Conservation (phyloP, 1,284 basidiomycete genomes). For the Hymenochaete sp. region DNA sequence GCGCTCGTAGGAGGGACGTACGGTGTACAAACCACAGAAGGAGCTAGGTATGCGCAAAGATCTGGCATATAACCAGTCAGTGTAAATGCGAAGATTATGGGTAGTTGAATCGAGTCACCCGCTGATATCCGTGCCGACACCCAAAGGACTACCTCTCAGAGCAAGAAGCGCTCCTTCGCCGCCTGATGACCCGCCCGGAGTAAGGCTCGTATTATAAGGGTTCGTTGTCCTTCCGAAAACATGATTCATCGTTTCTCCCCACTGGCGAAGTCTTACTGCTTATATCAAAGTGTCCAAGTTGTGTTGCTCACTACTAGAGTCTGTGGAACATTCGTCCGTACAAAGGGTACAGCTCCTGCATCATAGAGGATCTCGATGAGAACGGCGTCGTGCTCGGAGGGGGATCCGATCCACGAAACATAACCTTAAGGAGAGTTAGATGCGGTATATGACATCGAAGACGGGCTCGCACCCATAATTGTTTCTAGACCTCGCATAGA, state of each 20-base stretch:
- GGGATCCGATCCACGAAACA: conserved; percentile 34
- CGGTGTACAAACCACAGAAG: conserved; percentile 43
- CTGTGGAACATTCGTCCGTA: conserved; percentile 42
- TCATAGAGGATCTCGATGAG: conserved; percentile 35
- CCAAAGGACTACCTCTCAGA: conserved; percentile 54
- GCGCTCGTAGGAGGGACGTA: conserved; percentile 48
- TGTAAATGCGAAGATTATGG: conserved; percentile 1
- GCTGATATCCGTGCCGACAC: conserved; percentile 67
- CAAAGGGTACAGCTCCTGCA: conserved; percentile 39
- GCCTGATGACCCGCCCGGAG: conserved; percentile 48
- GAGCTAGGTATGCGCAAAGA: conserved; percentile 46
- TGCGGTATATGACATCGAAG: conserved; percentile 20
- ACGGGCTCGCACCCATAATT: conserved; percentile 40
- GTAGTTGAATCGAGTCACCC: conserved; percentile 33
- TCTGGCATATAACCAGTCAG: conserved; percentile 20
- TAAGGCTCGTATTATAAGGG: conserved; percentile 46
- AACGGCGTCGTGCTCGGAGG: conserved; percentile 30
- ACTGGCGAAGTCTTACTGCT: conserved; percentile 26
- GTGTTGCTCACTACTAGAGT: conserved; percentile 31
- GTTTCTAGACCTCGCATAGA: conserved; percentile 49
- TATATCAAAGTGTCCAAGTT: conserved; percentile 23
- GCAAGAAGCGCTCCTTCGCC: conserved; percentile 52
- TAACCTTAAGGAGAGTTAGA: conserved; percentile 29
- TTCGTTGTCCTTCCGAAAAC: conserved; percentile 44
- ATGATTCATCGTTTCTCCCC: conserved; percentile 33